Evolutionary conservation across 2,329 filamentous ascomycete genomes (phyloP).

Genomic region (Aspergillus sojae): DNA sequence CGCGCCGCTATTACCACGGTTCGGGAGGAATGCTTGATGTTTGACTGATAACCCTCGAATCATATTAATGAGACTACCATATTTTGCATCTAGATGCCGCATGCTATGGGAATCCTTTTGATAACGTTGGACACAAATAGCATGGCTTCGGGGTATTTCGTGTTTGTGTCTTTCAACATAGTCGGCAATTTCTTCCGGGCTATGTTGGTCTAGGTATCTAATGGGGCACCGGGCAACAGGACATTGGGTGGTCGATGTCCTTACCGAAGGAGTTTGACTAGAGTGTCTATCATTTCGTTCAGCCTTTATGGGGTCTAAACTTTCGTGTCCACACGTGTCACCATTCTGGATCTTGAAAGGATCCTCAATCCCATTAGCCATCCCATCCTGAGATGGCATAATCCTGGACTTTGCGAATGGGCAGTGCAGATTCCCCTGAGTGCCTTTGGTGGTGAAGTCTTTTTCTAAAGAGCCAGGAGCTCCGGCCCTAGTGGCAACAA

Average conservation of each 20-base stretch:
- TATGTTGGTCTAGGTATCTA: constrained; percentile 87
- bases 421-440: constrained; percentile 76
- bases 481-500: constrained; percentile 53
- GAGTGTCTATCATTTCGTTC: constrained; percentile 49
- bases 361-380: constrained; percentile 42
- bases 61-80: constrained; percentile 90
- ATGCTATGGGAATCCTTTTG: constrained; percentile 85
- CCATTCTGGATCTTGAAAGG: constrained; percentile 45
- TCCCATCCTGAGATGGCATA: constrained; percentile 41
- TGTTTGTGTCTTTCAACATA: constrained; percentile 97
- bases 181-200: constrained; percentile 86
- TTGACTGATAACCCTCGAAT: constrained; percentile 86
- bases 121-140: constrained; percentile 87
- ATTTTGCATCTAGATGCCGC: constrained; percentile 88
- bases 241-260: constrained; percentile 66
- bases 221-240: constrained; percentile 77
- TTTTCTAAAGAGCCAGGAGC: constrained; percentile 73
- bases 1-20: constrained; percentile 36
- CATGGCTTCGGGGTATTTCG: constrained; percentile 89
- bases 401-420: constrained; percentile 67
- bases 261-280: constrained; percentile 41
- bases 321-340: constrained; percentile 53
- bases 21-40: constrained; percentile 82
- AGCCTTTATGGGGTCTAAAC: constrained; percentile 61
- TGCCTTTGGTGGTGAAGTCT: constrained; percentile 87